Percentiles rank a stretch among this genome's conserved stretches.
Conservation (phyloP, 805 yeast species). For the Teunomyces tritomae region DNA sequence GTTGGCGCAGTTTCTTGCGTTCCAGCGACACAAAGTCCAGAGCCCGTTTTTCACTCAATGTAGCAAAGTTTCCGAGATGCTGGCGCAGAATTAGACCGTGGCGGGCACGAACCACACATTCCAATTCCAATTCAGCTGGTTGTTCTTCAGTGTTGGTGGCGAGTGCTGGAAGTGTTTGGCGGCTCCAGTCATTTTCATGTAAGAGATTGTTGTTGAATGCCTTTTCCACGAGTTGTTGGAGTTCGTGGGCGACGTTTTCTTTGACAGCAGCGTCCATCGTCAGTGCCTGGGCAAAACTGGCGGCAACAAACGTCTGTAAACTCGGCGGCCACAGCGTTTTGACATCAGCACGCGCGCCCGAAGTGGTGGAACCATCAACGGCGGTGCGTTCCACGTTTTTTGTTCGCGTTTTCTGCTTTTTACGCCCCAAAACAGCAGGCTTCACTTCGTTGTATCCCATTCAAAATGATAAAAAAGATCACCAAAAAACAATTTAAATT, state of each 20-base stretch:
- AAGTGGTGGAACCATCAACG: background rate
- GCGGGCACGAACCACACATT: conserved; percentile 6
- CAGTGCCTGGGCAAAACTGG: conserved; percentile 42
- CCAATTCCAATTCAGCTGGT: conserved; percentile 10
- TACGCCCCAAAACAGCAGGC: conserved; percentile 10
- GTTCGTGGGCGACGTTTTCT: conserved; percentile 45
- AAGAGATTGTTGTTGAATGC: conserved; percentile 45
- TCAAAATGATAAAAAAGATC: background rate
- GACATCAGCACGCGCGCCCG: conserved; percentile 4
- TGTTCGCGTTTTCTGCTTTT: background rate
- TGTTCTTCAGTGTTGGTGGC: conserved; percentile 11
- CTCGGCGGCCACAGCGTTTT: conserved; percentile 49
- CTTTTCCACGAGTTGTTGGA: conserved; percentile 46
- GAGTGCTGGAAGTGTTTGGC: conserved; percentile 48
- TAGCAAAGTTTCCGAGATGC: conserved; percentile 3
- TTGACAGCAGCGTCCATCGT: conserved; percentile 33
- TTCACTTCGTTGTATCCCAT: conserved; percentile 24
- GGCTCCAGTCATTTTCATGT: conserved; percentile 53
- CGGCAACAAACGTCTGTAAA: conserved; percentile 48
- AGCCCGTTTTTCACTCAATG: conserved; percentile 5
- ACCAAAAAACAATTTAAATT: background rate
- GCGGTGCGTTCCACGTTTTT: background rate
- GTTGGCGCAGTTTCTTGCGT: conserved; percentile 43
- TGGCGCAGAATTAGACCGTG: conserved; percentile 8
- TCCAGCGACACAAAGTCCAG: conserved; percentile 25